phyloP scores from a whole-genome alignment of 305 asterid species.

The Ilex paraguariensis region DNA sequence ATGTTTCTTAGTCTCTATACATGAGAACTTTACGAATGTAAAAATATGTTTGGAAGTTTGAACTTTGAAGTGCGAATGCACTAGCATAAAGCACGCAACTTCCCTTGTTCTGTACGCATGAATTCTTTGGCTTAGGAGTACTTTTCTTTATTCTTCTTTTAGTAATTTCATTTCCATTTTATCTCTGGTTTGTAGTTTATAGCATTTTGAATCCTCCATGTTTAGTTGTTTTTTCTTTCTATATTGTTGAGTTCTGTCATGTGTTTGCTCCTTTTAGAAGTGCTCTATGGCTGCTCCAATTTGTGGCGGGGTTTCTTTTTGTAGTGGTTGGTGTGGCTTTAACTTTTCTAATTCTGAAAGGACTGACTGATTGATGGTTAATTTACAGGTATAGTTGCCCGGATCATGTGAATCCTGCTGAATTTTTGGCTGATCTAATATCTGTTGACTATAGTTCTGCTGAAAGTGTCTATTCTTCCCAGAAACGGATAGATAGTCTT shows the following conservation, averaged over 20 bases:
- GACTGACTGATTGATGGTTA: conserved; percentile 18
- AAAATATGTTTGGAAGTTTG: too few species aligned
- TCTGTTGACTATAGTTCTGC: conserved; percentile 88
- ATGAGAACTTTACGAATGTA: too few species aligned
- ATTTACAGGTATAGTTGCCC: conserved; percentile 80
- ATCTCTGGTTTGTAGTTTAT: too few species aligned
- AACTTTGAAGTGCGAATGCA: too few species aligned
- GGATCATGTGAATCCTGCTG: conserved; percentile 95
- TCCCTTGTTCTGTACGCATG: too few species aligned
- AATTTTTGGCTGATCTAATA: conserved; percentile 98
- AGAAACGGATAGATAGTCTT: conserved; percentile 76
- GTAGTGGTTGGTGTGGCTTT: neutral
- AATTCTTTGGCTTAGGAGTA: too few species aligned
- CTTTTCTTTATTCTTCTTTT: too few species aligned
- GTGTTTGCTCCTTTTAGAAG: neutral
- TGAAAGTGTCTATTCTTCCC: conserved; percentile 72
- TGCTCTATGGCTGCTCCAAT: neutral
- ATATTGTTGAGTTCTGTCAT: neutral
- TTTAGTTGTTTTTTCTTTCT: neutral
- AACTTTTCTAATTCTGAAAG: neutral
- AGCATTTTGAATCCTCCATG: too few species aligned
- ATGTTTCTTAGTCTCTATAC: too few species aligned
- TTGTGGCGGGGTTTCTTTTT: neutral
- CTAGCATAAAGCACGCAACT: too few species aligned
- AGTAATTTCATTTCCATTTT: too few species aligned